Base-by-base conservation (phyloP, 345 rosid species). In the Microcos paniculata region DNA sequence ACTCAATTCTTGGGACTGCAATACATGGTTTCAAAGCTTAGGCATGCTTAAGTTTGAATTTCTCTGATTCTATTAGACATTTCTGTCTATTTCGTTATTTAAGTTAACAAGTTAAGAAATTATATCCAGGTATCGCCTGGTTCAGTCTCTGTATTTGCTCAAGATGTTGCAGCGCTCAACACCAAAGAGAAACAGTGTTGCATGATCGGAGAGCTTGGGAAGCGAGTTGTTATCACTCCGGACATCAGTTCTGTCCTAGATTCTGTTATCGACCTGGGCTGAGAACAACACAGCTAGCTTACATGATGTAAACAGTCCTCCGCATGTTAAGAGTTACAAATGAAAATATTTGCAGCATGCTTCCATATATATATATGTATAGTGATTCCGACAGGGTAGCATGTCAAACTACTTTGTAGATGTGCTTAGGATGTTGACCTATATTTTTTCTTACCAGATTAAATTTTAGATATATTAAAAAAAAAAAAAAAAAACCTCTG, bases 71-170 rank as follows among this genome's bases (percentile, higher is more conserved):
- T 24, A 1, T 24, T 56, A 23, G 31, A 12, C 35, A 58, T 26
- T 57, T 57, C 13, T 58, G 18, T 67, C 6, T 35, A 35, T 3
- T 35, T 35, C 4, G 24, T 63, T 19, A 12, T 51, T 52, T 6
- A 23, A 24, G 18, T 55, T 26, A 62, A 62, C n/a, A 68, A 31
- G 56, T 68, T 18, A 8, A 24, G 38, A 28, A 78, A 72, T 30
- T 26, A 19, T 49, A 26, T 80, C 88, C 90, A 95, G 99, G 98
- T 93, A 56, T 79, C 86, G 56, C 90, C 94, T 52, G 98, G 98
- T 68, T 77, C 77, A 15, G 80, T 80, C 68, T 26, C 83, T n/a
- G 49, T 14, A 72, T 81, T 84, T 59, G 77, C 82, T 24, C 86
- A 86, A 70, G 83, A 91, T 52, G 83, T 87, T 73, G 92, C 78